These are phyloP conservation scores for Sarcodon sp. DNA, from an alignment of 768 basidiomycete genomes.

Conservation along the genomic window DNA sequence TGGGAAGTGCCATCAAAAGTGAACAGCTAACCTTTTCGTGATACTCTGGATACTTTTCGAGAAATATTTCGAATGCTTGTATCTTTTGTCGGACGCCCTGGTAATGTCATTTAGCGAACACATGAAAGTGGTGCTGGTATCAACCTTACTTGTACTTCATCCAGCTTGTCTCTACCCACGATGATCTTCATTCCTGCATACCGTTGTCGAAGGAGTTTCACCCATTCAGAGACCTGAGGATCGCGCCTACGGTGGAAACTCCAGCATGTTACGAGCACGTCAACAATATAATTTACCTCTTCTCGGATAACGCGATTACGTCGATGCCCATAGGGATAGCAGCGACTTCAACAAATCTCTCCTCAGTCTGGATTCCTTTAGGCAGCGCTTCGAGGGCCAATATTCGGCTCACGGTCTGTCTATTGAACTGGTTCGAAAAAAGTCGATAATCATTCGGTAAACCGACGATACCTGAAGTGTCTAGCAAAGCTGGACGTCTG, in stretches of 20 bases:
- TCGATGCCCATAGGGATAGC: slow-evolving; percentile 92
- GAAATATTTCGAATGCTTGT: slow-evolving; percentile 70
- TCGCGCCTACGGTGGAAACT: slow-evolving; percentile 27
- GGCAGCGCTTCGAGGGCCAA: slow-evolving; percentile 71
- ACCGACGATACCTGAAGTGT: slow-evolving; percentile 36
- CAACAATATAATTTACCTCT: slow-evolving; percentile 33
- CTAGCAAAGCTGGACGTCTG: slow-evolving; percentile 77
- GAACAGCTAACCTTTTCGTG: slow-evolving; percentile 45
- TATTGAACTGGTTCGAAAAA: not conserved
- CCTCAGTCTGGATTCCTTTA: slow-evolving; percentile 64
- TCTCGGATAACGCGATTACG: slow-evolving; percentile 49
- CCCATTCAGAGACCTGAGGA: slow-evolving; percentile 76
- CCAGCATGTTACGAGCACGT: slow-evolving; percentile 14
- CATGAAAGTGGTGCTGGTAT: not conserved
- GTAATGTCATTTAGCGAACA: not conserved
- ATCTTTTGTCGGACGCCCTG: slow-evolving; percentile 75
- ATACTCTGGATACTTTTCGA: slow-evolving; percentile 69
- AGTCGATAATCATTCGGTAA: not conserved
- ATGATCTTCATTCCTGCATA: slow-evolving; percentile 81
- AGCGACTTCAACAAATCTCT: slow-evolving; percentile 71
- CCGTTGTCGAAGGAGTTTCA: slow-evolving; percentile 61
- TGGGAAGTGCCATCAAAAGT: not conserved
- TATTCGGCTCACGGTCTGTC: slow-evolving; percentile 76
- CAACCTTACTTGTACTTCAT: slow-evolving; percentile 53
- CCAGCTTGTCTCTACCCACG: slow-evolving; percentile 82